Evolutionary conservation across 1,284 basidiomycete species (phyloP).

Genomic region (Trichosporon coremiiforme): DNA sequence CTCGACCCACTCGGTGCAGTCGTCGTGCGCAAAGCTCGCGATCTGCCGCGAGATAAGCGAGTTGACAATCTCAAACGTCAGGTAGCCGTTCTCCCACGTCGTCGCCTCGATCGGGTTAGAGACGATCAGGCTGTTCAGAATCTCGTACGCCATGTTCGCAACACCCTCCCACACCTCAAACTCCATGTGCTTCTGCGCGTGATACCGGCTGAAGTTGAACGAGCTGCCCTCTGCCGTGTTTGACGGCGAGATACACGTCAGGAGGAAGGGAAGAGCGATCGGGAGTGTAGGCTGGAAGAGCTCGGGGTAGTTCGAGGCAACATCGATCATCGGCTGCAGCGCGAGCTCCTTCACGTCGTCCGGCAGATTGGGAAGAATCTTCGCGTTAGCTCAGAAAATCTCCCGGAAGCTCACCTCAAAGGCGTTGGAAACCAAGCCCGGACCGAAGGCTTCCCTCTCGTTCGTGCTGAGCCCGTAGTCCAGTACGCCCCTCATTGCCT

Average conservation of each 20-base stretch:
- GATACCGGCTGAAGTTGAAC: conserved; percentile 38
- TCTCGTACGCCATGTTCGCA: conserved; percentile 57
- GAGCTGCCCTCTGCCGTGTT: conserved; percentile 28
- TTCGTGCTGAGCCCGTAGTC: conserved; percentile 39
- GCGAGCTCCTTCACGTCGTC: conserved; percentile 38
- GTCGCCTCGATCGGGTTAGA: conserved; percentile 35
- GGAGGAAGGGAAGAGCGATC: conserved; percentile 67
- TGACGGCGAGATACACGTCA: conserved; percentile 44
- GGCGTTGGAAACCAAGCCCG: conserved; percentile 36
- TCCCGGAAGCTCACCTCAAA: conserved; percentile 37
- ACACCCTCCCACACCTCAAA: conserved; percentile 78
- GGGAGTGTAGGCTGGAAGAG: conserved; percentile 65
- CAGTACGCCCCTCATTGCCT: conserved; percentile 44
- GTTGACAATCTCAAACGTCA: conserved; percentile 40
- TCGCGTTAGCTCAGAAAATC: not conserved
- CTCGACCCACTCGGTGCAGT: conserved; percentile 67
- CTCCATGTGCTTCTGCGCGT: conserved; percentile 36
- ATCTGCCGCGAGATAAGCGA: conserved; percentile 45
- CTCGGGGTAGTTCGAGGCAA: conserved; percentile 68
- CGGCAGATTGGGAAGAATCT: conserved; percentile 37
- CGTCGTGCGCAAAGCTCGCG: conserved; percentile 53
- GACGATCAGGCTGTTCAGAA: conserved; percentile 47
- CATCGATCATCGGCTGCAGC: conserved; percentile 69
- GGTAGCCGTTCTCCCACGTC: conserved; percentile 39
- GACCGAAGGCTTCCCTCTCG: conserved; percentile 41